phyloP scores from a whole-genome alignment of 495 filamentous ascomycete species.

The Xeromyces bisporus region DNA sequence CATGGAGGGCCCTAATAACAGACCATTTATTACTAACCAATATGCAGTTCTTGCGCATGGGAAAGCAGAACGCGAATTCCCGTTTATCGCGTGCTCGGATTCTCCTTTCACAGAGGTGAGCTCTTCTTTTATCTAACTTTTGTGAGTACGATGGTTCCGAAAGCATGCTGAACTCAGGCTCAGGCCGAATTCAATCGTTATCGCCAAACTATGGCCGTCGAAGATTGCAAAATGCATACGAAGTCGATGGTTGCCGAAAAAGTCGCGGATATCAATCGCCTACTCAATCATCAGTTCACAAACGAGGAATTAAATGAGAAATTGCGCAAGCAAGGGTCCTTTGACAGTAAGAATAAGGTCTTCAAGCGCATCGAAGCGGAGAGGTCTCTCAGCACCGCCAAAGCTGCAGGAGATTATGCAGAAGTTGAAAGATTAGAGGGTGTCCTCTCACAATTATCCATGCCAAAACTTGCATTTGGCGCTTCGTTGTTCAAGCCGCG shows the following conservation, averaged over 20 bases:
- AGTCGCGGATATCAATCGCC: slow-evolving; percentile 60
- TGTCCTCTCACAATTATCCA: slow-evolving; percentile 49
- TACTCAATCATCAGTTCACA: slow-evolving; percentile 66
- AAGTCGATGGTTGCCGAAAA: slow-evolving; percentile 47
- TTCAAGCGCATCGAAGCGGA: slow-evolving; percentile 46
- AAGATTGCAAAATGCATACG: slow-evolving; percentile 54
- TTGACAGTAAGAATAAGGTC: slow-evolving; percentile 42
- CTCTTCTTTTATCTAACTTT: too few relatives aligned
- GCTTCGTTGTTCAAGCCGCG: slow-evolving; percentile 35
- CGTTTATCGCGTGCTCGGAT: slow-evolving; percentile 72
- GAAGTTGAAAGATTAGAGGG: slow-evolving; percentile 42
- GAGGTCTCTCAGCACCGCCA: slow-evolving; percentile 47
- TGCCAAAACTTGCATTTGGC: slow-evolving; percentile 51
- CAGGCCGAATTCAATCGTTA: slow-evolving; percentile 74
- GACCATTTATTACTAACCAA: slow-evolving; percentile 54
- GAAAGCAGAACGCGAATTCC: slow-evolving; percentile 58
- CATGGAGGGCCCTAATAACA: slow-evolving; percentile 51
- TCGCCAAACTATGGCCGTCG: slow-evolving; percentile 52
- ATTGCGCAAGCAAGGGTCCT: slow-evolving; percentile 46
- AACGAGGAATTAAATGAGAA: slow-evolving; percentile 63
- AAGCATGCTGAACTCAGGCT: too few relatives aligned
- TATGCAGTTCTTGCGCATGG: slow-evolving; percentile 62
- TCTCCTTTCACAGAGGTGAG: slow-evolving; percentile 54
- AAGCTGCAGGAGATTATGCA: slow-evolving; percentile 40
- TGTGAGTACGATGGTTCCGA: too few relatives aligned